These are phyloP conservation scores for Phytophthora crassamura DNA, from an alignment of 352 stramenopile species.

Conservation along the genomic window DNA sequence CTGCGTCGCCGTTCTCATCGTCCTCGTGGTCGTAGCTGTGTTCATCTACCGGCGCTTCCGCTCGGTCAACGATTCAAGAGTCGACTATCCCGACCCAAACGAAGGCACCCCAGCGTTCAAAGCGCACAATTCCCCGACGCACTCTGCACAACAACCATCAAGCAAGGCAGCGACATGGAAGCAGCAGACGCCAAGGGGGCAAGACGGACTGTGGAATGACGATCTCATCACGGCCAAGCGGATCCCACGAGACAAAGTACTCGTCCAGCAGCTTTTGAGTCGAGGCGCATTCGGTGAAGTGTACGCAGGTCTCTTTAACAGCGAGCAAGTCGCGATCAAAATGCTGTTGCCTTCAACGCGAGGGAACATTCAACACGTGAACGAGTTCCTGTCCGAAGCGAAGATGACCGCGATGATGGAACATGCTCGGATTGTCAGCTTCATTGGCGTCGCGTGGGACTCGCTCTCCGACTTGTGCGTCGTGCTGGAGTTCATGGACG, in stretches of 20 bases:
- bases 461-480: too few relatives aligned
- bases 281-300: slow-evolving; percentile 46
- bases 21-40: background rate
- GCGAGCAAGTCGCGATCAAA: slow-evolving; percentile 44
- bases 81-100: background rate
- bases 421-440: too few relatives aligned
- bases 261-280: slow-evolving; percentile 27
- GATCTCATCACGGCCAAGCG: slow-evolving; percentile 31
- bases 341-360: slow-evolving; percentile 28
- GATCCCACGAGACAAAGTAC: slow-evolving; percentile 36
- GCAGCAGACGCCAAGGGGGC: too few relatives aligned
- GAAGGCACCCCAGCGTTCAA: background rate
- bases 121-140: background rate
- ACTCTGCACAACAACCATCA: background rate
- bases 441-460: too few relatives aligned
- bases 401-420: slow-evolving; percentile 8
- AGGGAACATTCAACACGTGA: slow-evolving; percentile 27
- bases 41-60: background rate
- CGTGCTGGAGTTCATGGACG: too few relatives aligned
- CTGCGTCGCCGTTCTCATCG: background rate
- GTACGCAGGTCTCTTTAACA: slow-evolving; percentile 35
- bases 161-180: too few relatives aligned
- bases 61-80: background rate
- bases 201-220: slow-evolving; percentile 31
- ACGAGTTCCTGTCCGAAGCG: slow-evolving; percentile 44